phyloP scores from a whole-genome alignment of 139 green algal species.

The Chlamydomonas sp. region DNA sequence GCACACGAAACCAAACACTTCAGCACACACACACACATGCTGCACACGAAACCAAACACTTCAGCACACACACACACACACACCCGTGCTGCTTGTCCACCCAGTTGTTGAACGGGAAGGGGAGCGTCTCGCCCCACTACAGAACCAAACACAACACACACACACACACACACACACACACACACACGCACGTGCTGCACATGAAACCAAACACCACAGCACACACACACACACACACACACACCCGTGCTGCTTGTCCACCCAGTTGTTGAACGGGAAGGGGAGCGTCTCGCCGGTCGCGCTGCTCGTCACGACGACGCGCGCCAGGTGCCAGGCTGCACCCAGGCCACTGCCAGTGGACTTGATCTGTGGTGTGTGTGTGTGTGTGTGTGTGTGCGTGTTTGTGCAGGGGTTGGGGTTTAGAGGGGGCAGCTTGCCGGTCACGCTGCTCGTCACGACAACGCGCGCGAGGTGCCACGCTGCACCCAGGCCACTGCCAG shows the following conservation, averaged over 20 bases:
- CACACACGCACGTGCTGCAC: no score
- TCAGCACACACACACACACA: no score
- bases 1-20: no score
- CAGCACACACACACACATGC: no score
- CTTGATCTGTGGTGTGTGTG: no score
- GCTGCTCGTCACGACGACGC: conserved; percentile 29
- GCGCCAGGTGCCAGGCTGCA: conserved; percentile 34
- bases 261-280: conserved; percentile 41
- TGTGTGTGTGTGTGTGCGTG: no score
- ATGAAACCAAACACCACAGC: no score
- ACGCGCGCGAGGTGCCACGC: conserved; percentile 40
- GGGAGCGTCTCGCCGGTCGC: conserved; percentile 36
- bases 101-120: conserved; percentile 39
- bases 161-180: neutral
- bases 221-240: neutral
- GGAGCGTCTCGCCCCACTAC: conserved; percentile 29
- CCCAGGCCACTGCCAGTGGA: conserved; percentile 36
- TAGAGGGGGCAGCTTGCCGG: conserved; percentile 36
- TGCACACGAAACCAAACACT: no score
- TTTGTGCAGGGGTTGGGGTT: conserved; percentile 35
- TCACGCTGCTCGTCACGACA: conserved; percentile 26
- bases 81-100: conserved; percentile 19
- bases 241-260: conserved; percentile 24
- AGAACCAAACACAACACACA: neutral
- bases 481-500: conserved; percentile 32